These are phyloP conservation scores for Alternaria triticina DNA, from an alignment of 2,329 filamentous ascomycete genomes.

Conservation along the genomic window DNA sequence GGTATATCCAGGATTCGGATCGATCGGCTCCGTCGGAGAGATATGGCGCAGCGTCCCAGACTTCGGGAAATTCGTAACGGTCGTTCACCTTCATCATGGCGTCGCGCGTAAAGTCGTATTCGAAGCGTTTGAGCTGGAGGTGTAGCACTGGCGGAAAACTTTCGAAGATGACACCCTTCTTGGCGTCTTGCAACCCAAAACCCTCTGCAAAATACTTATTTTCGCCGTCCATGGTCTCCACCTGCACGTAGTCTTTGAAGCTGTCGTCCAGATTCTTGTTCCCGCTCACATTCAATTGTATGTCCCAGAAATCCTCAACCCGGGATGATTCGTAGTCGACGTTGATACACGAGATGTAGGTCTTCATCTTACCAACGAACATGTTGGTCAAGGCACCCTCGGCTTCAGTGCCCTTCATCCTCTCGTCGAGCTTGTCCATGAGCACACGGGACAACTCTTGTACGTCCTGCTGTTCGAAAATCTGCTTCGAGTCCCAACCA, in stretches of 20 bases:
- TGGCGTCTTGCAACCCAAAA: conserved; percentile 91
- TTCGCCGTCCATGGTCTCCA: conserved; percentile 95
- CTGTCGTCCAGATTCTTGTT: conserved; percentile 93
- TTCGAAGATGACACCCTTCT: conserved; percentile 97
- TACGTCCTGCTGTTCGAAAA: conserved; percentile 98
- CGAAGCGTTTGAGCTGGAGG: conserved; percentile 94
- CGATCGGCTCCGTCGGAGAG: conserved; percentile 84
- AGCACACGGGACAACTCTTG: conserved; percentile 95
- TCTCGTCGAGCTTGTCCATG: conserved; percentile 96
- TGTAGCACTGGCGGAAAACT: conserved; percentile 94
- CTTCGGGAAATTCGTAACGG: conserved; percentile 85
- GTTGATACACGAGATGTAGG: conserved; percentile 98
- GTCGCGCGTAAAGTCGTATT: conserved; percentile 95
- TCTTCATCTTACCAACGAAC: conserved; percentile 98
- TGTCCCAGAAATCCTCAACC: conserved; percentile 98
- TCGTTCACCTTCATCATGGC: conserved; percentile 99
- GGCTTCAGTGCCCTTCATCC: conserved; percentile 95
- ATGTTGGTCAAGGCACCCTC: conserved; percentile 88
- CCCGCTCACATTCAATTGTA: conserved; percentile 93
- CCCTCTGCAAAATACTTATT: conserved; percentile 97
- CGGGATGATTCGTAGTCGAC: conserved; percentile 96
- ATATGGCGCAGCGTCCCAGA: conserved; percentile 84
- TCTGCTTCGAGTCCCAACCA: conserved; percentile 96
- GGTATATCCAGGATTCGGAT: conserved; percentile 89
- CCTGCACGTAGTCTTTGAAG: conserved; percentile 94